Conservation (phyloP, 495 filamentous ascomycete genomes). For the Penicillium longicatenatum region DNA sequence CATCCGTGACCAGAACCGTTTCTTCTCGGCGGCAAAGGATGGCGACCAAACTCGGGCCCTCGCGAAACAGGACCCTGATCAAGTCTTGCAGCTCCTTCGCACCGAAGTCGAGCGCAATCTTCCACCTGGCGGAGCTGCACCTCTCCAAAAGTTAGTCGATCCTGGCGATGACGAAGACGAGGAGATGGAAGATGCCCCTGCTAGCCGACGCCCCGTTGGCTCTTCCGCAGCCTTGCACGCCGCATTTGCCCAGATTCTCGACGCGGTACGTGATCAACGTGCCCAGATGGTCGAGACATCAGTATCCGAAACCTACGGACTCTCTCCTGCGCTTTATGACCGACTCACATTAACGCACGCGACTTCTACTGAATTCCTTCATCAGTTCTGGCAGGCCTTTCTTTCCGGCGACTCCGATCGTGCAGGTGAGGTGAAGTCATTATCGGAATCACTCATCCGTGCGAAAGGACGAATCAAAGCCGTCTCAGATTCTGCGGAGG, state of each 20-base stretch:
- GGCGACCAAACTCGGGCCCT: constrained; percentile 59
- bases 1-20: constrained; percentile 79
- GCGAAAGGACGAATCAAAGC: constrained; percentile 79
- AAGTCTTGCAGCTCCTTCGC: constrained; percentile 66
- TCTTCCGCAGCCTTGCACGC: constrained; percentile 39
- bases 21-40: constrained; percentile 68
- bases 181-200: constrained; percentile 51
- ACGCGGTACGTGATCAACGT: constrained; percentile 46
- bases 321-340: constrained; percentile 68
- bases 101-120: constrained; percentile 55
- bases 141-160: constrained; percentile 50
- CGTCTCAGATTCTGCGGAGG: constrained; percentile 78
- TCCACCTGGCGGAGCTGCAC: constrained; percentile 58
- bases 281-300: constrained; percentile 34
- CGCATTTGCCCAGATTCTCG: constrained; percentile 46
- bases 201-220: constrained; percentile 32
- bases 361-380: constrained; percentile 90
- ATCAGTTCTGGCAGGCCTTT: constrained; percentile 92
- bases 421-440: constrained; percentile 70
- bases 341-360: constrained; percentile 82
- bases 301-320: constrained; percentile 54
- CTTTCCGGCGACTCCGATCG: constrained; percentile 78
- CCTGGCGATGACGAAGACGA: constrained; percentile 60
- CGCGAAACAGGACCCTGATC: constrained; percentile 64
- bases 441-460: constrained; percentile 75